These are phyloP conservation scores for Blastobotrys parvus DNA, from an alignment of 805 yeast genomes.

Conservation along the genomic window DNA sequence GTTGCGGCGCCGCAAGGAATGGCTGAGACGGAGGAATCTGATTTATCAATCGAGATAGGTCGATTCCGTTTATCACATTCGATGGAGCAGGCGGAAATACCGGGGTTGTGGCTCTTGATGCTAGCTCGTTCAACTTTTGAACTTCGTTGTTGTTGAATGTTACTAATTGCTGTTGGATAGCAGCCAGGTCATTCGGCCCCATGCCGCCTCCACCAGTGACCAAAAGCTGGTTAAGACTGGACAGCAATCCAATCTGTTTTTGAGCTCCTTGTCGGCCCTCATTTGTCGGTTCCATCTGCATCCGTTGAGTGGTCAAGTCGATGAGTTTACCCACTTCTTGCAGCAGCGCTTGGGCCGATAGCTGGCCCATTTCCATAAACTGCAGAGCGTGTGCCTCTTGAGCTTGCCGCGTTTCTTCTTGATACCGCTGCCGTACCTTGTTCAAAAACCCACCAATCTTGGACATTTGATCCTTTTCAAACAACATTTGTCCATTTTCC, in stretches of 20 bases:
- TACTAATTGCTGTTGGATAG: constrained; percentile 25
- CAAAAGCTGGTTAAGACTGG: constrained; percentile 23
- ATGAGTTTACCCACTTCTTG: constrained; percentile 25
- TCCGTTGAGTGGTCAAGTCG: constrained; percentile 18
- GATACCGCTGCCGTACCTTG: constrained; percentile 17
- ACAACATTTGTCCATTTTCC: constrained; percentile 56
- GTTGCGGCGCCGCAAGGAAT: neutral
- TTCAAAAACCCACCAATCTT: constrained; percentile 64
- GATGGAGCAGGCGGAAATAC: constrained; percentile 6
- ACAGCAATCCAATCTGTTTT: constrained; percentile 23
- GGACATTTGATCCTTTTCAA: constrained; percentile 59
- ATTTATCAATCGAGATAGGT: constrained; percentile 3
- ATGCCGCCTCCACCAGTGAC: constrained; percentile 22
- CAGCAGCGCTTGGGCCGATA: constrained; percentile 23
- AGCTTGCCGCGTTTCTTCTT: constrained; percentile 19
- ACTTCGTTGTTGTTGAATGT: constrained; percentile 19
- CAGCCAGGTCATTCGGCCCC: constrained; percentile 22
- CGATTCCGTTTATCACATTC: constrained; percentile 1
- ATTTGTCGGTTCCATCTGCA: constrained; percentile 16
- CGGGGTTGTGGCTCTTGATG: neutral
- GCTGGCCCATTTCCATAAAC: constrained; percentile 12
- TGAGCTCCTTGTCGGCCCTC: constrained; percentile 22
- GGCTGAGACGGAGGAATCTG: neutral
- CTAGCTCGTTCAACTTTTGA: constrained; percentile 18
- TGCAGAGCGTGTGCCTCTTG: constrained; percentile 12